phyloP scores from a whole-genome alignment of 768 basidiomycete genomes.

The Mycena indigotica region DNA sequence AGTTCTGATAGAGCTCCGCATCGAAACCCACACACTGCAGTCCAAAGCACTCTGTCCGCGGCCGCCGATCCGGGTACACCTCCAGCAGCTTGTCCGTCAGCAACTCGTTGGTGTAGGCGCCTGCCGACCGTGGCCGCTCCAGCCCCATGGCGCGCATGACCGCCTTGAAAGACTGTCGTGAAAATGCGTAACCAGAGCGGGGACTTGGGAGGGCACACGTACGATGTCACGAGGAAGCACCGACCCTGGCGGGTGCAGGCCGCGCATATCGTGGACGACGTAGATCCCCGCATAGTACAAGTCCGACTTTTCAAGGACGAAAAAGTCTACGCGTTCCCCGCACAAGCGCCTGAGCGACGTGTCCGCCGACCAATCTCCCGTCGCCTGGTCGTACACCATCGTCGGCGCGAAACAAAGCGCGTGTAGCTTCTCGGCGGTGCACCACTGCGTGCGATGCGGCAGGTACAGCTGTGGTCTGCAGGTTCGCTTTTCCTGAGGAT shows the following conservation, averaged over 20 bases:
- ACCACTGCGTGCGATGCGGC: background rate
- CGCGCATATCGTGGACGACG: background rate
- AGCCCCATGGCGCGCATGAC: background rate
- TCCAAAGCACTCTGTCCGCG: conserved; percentile 3
- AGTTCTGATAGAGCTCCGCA: background rate
- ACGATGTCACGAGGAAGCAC: background rate
- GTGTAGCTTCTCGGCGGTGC: background rate
- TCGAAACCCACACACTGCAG: background rate
- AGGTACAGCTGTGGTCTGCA: too few species aligned
- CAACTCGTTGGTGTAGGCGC: background rate
- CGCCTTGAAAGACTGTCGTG: background rate
- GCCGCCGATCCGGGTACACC: conserved; percentile 1
- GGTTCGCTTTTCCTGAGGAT: too few species aligned
- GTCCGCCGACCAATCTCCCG: background rate
- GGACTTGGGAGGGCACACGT: background rate
- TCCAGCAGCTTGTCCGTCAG: background rate
- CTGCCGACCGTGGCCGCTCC: background rate
- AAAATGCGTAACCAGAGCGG: background rate
- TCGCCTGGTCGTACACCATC: background rate
- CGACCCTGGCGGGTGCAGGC: background rate
- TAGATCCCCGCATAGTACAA: background rate
- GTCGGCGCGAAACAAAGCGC: background rate
- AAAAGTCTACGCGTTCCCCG: background rate
- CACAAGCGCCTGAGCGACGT: background rate
- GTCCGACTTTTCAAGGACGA: background rate